Evolutionary conservation across 306 rosid genomes (phyloP).

Genomic region (Medicago truncatula): DNA sequence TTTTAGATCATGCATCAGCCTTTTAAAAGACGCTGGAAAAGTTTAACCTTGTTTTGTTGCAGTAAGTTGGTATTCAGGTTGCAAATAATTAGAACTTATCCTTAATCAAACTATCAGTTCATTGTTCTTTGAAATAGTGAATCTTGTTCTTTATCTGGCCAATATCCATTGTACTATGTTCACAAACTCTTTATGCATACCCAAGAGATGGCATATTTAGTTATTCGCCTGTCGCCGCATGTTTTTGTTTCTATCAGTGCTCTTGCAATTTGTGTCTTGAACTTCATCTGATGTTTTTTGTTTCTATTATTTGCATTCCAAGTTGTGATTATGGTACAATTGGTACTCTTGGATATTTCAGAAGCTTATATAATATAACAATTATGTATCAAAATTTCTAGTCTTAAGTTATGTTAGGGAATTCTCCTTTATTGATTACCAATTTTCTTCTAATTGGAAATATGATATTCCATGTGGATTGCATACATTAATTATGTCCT

Average conservation of each 20-base stretch:
- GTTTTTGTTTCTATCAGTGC: conserved; percentile 1
- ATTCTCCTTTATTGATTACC: neutral
- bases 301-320: neutral
- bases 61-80: neutral
- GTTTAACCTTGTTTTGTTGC: conserved; percentile 2
- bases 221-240: neutral
- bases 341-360: neutral
- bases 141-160: neutral
- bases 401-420: no score
- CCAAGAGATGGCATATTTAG: conserved; percentile 3
- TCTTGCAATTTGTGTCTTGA: neutral
- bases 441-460: conserved; percentile 10
- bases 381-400: neutral
- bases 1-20: neutral
- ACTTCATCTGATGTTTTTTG: neutral
- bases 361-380: neutral
- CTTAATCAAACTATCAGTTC: neutral
- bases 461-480: neutral
- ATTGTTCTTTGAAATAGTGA: neutral
- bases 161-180: neutral
- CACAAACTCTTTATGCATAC: neutral
- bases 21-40: neutral
- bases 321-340: neutral
- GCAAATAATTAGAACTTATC: neutral
- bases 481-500: neutral